phyloP scores from a whole-genome alignment of 1,139 yeast species.

The Geotrichum carabidarum region DNA sequence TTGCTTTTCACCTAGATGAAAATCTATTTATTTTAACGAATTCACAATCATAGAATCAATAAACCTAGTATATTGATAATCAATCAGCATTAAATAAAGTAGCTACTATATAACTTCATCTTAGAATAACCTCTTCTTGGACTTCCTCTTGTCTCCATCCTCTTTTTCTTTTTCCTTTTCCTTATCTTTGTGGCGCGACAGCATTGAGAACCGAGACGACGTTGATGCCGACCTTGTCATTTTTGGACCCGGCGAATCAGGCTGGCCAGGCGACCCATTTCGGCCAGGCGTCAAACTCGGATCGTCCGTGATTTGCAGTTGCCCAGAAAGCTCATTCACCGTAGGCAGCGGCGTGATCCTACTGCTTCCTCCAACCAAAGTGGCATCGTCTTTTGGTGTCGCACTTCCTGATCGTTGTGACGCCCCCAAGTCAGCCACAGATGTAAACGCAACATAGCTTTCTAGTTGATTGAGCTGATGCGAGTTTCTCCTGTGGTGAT shows the following conservation, averaged over 20 bases:
- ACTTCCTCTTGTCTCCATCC: neutral
- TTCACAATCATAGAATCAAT: neutral
- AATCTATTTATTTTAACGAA: neutral
- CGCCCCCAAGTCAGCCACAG: conserved; percentile 31
- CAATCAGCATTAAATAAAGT: neutral
- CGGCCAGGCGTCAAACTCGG: too few relatives aligned
- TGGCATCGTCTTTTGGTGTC: too few relatives aligned
- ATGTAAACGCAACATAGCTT: conserved; percentile 35
- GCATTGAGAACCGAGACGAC: too few relatives aligned
- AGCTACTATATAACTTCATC: neutral
- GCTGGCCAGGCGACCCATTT: too few relatives aligned
- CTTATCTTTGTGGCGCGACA: neutral
- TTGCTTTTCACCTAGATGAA: too few relatives aligned
- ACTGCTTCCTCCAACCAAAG: neutral
- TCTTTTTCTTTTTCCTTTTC: neutral
- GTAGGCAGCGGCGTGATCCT: neutral
- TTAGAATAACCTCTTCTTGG: neutral
- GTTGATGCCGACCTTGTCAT: too few relatives aligned
- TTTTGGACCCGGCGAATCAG: too few relatives aligned
- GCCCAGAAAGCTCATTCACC: neutral
- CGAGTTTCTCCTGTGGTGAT: conserved; percentile 29
- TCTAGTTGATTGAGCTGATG: conserved; percentile 35
- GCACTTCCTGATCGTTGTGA: neutral
- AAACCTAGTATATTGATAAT: neutral
- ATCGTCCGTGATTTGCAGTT: too few relatives aligned